Evolutionary conservation across 495 filamentous ascomycete species (phyloP).

Genomic region (Amniculicola lignicola): DNA sequence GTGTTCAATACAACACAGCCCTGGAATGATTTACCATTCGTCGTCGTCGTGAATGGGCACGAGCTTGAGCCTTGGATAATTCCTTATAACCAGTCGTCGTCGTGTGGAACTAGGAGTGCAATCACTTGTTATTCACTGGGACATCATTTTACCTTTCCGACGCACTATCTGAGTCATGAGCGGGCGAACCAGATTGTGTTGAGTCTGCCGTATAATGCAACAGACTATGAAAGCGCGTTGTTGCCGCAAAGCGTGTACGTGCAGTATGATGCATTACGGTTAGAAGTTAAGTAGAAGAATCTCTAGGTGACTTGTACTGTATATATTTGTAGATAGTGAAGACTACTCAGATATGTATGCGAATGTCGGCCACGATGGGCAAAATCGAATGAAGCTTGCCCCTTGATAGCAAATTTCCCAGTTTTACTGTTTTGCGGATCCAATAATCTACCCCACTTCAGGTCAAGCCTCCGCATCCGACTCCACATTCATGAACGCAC

Average conservation of each 20-base stretch:
- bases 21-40: slow-evolving; percentile 47
- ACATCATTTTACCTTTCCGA: slow-evolving; percentile 51
- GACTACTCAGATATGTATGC: too few species aligned
- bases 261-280: slow-evolving; percentile 57
- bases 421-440: too few species aligned
- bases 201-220: slow-evolving; percentile 52
- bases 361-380: too few species aligned
- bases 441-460: too few species aligned
- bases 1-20: slow-evolving; percentile 48
- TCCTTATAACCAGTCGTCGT: slow-evolving; percentile 30
- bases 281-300: slow-evolving; percentile 50
- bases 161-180: slow-evolving; percentile 41
- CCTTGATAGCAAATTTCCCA: too few species aligned
- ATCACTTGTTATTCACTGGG: slow-evolving; percentile 57
- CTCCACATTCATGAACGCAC: too few species aligned
- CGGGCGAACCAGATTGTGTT: slow-evolving; percentile 51
- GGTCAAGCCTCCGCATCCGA: too few species aligned
- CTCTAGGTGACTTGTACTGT: too few species aligned
- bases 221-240: slow-evolving; percentile 53
- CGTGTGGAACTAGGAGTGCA: slow-evolving; percentile 34
- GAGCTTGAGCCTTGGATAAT: slow-evolving; percentile 48
- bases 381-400: too few species aligned
- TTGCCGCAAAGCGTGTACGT: slow-evolving; percentile 52
- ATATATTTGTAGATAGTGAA: too few species aligned
- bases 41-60: slow-evolving; percentile 45